Percentiles rank a stretch among this genome's conserved stretches.
phyloP scores from a whole-genome alignment of 1,284 basidiomycete species.

The Dichomitus squalens region DNA sequence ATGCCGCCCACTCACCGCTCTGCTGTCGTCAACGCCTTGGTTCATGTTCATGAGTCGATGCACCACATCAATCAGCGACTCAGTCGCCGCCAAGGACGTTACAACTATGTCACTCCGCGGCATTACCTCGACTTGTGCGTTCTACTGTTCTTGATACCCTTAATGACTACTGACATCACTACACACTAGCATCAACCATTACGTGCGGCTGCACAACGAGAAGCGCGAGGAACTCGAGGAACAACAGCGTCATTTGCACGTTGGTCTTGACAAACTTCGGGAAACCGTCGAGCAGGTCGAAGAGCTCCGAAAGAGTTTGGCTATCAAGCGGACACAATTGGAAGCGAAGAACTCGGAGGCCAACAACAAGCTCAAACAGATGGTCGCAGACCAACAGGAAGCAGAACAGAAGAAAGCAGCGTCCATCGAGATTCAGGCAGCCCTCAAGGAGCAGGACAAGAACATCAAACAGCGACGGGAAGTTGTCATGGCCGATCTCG shows the following conservation, averaged over 20 bases:
- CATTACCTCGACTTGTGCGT: conserved; percentile 98
- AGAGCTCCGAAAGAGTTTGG: conserved; percentile 93
- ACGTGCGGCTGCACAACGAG: conserved; percentile 94
- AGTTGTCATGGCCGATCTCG: conserved; percentile 94
- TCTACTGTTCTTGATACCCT: not conserved
- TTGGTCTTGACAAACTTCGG: conserved; percentile 95
- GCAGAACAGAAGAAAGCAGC: conserved; percentile 98
- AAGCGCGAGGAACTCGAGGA: conserved; percentile 99
- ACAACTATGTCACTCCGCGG: conserved; percentile 97
- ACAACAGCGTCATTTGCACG: conserved; percentile 97
- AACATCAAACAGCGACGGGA: conserved; percentile 87
- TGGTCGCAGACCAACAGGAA: conserved; percentile 98
- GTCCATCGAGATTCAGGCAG: conserved; percentile 94
- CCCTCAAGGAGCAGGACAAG: conserved; percentile 89
- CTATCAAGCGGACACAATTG: conserved; percentile 91
- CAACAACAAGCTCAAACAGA: conserved; percentile 95
- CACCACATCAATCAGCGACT: conserved; percentile 89
- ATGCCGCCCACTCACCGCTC: conserved; percentile 84
- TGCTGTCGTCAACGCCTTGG: conserved; percentile 92
- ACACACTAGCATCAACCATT: conserved; percentile 86
- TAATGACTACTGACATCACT: conserved; percentile 1
- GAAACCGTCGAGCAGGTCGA: conserved; percentile 97
- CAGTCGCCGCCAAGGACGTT: conserved; percentile 89
- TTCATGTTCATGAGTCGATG: conserved; percentile 90
- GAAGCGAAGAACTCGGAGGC: conserved; percentile 94